Percentiles rank a stretch among this genome's conserved stretches.
These are phyloP conservation scores for Arctium lappa DNA, from an alignment of 129 eudicot genomes.

Conservation along the genomic window DNA sequence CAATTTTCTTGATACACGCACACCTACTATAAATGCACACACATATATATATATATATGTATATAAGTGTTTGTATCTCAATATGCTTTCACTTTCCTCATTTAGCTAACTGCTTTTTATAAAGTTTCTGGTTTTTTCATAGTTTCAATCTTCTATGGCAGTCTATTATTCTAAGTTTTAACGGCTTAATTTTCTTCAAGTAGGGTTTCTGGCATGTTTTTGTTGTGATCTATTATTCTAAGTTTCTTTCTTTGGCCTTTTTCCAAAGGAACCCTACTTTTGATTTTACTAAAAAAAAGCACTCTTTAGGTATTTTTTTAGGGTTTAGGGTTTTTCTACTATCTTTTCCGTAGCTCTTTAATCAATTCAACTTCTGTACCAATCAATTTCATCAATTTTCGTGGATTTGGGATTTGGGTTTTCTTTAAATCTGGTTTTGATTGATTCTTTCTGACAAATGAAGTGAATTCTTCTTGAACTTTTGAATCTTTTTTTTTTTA, in stretches of 20 bases:
- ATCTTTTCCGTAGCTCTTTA: constrained; percentile 1
- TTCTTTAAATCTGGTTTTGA: not conserved
- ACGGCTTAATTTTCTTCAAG: constrained; percentile 6
- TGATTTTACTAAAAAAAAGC: not conserved
- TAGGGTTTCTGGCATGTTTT: constrained; percentile 18
- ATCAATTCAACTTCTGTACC: not conserved
- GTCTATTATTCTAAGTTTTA: constrained; percentile 18
- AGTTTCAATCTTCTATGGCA: not conserved
- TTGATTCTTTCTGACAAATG: not conserved
- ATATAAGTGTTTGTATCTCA: not conserved
- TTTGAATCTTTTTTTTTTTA: not conserved
- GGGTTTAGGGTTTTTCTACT: constrained; percentile 44
- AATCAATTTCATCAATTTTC: not conserved
- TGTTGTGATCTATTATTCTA: constrained; percentile 9
- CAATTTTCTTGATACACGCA: constrained; percentile 25
- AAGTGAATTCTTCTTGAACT: not conserved
- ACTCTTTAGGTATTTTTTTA: constrained; percentile 20
- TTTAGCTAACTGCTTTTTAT: constrained; percentile 14
- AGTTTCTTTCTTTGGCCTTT: constrained; percentile 20
- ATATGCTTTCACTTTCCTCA: constrained; percentile 19
- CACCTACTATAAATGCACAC: not conserved
- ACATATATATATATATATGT: not conserved
- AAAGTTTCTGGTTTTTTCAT: not conserved
- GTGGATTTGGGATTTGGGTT: not conserved
- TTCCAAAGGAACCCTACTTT: constrained; percentile 12